Evolutionary conservation across 805 yeast genomes (phyloP), one percentile per base, ranked within the genome.

Genomic region (Maudiozyma bulderi): DNA sequence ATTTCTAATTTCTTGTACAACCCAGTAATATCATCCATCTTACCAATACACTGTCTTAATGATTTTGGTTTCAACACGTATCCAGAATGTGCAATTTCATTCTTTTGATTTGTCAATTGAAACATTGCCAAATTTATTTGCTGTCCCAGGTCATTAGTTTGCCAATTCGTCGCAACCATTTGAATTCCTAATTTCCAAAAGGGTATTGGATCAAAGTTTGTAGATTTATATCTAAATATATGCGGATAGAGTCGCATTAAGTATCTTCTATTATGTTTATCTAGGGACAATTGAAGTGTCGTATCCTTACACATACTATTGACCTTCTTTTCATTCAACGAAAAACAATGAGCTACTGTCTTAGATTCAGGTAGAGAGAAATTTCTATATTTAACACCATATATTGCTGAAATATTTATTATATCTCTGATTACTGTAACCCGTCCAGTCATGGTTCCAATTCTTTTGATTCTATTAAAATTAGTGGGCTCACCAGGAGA

Each of bases 101-200:
- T 56, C 39, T 54, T 58, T 43, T 71, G 75, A 11, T 74, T 70
- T 0, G 78, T 76, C 13, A 75, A 65, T 46, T 78, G 78, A 64
- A 91, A 88, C 76, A 89, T 69, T 3, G 96, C 86, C 53, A 85
- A 85, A 62, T 89, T 90, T 9, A 93, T 59, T 60, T 89, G 96
- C 61, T 90, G 91, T 0, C 97, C 96, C 14, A 80, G 50, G 60
- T 93, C 99, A 61, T 79, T 83, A 0, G 93, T 83, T 65, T 91
- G 99, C 97, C 97, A 91, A 61, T 91, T 93, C 0, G 96, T 82
- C 0, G 99, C 98, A 5, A 86, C 98, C 88, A 93, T 79, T 61
- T 93, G 99, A 9, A 77, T 83, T 0, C 99, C 99, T 44, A 76
- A 70, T 45, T 73, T 73, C 99, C 99, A 93, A 59, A 79, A 88